Evolutionary conservation across 495 filamentous ascomycete genomes (phyloP).

Genomic region (Aspergillus affinis): DNA sequence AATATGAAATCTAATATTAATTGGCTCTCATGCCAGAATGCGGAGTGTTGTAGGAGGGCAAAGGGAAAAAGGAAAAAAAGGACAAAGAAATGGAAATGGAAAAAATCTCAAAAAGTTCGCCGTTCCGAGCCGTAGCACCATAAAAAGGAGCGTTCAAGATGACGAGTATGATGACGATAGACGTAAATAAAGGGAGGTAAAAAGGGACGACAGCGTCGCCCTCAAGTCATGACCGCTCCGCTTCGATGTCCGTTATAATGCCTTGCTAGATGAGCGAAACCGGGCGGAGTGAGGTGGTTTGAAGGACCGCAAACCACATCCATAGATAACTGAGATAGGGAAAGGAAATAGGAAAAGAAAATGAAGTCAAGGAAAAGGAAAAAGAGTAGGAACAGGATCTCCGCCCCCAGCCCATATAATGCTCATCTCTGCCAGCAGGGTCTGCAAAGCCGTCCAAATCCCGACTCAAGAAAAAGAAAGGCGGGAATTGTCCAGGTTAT

Average conservation of each 20-base stretch:
- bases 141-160: slow-evolving; percentile 38
- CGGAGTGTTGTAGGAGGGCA: slow-evolving; percentile 13
- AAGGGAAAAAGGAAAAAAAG: slow-evolving; percentile 24
- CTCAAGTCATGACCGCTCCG: slow-evolving; percentile 20
- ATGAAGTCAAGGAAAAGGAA: background rate
- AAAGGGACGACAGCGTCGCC: slow-evolving; percentile 14
- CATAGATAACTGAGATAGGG: slow-evolving; percentile 30
- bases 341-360: slow-evolving; percentile 10
- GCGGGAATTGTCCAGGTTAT: slow-evolving; percentile 20
- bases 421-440: slow-evolving; percentile 21
- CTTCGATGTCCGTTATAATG: slow-evolving; percentile 16
- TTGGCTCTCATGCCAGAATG: slow-evolving; percentile 34
- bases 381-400: slow-evolving; percentile 15
- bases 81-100: slow-evolving; percentile 25
- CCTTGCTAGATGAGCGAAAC: slow-evolving; percentile 15
- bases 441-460: slow-evolving; percentile 19
- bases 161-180: slow-evolving; percentile 14
- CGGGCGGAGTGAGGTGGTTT: slow-evolving; percentile 6
- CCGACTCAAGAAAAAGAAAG: slow-evolving; percentile 15
- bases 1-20: slow-evolving; percentile 40
- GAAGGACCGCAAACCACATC: slow-evolving; percentile 12
- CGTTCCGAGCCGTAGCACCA: slow-evolving; percentile 49
- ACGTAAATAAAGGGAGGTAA: slow-evolving; percentile 12
- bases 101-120: slow-evolving; percentile 37
- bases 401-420: slow-evolving; percentile 18